Conservation (phyloP, 192 early-diverging fungal genomes). For the Powellomyces hirtus region DNA sequence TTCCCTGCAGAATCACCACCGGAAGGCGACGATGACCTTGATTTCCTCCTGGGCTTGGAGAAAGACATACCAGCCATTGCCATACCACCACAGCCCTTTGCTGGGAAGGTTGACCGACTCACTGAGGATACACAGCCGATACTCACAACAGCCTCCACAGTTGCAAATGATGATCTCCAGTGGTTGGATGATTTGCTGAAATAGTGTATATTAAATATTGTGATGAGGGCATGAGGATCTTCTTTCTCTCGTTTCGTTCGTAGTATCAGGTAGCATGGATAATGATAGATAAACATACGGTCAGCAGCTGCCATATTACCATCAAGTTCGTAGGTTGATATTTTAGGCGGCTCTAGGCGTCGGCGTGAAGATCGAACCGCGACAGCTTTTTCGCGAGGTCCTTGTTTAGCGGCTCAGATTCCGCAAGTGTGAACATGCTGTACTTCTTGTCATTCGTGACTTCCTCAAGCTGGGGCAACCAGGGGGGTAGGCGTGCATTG, state of each 20-base stretch:
- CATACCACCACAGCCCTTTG: background rate
- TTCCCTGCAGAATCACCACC: background rate
- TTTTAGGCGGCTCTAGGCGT: background rate
- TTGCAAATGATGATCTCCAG: conserved; percentile 2
- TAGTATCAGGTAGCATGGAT: too few relatives aligned
- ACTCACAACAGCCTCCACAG: background rate
- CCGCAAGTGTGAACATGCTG: conserved; percentile 33
- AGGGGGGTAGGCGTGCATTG: conserved; percentile 25
- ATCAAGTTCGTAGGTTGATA: background rate
- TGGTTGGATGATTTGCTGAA: conserved; percentile 11
- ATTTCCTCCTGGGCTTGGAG: background rate
- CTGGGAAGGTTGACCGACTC: background rate
- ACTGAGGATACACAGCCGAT: background rate
- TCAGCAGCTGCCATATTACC: too few relatives aligned
- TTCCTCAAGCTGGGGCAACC: conserved; percentile 36
- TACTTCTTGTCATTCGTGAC: conserved; percentile 39
- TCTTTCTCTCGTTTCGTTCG: too few relatives aligned
- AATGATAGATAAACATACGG: too few relatives aligned
- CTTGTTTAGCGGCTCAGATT: background rate
- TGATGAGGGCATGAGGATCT: too few relatives aligned
- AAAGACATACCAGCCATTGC: background rate
- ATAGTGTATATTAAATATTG: background rate
- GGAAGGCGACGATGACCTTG: background rate
- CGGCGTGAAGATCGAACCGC: conserved; percentile 7
- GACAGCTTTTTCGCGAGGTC: conserved; percentile 18